Conservation (phyloP, 2,329 filamentous ascomycete species). For the Hansfordia pulvinata region DNA sequence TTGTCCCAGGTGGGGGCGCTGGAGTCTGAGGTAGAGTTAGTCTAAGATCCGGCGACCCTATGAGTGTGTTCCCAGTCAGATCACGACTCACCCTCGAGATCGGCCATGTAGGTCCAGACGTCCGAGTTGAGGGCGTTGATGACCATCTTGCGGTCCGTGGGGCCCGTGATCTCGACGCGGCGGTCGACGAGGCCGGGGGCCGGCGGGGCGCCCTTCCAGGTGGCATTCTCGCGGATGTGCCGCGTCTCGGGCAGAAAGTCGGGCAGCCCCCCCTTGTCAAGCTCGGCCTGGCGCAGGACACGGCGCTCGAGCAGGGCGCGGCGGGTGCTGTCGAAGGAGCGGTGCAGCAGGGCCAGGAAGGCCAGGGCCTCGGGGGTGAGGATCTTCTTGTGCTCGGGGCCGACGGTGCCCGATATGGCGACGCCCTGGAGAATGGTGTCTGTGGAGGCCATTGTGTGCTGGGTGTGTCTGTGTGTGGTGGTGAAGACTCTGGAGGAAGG, state of each 20-base stretch:
- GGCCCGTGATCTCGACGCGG: slow-evolving; percentile 92
- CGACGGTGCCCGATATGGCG: slow-evolving; percentile 67
- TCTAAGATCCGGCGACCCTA: slow-evolving; percentile 6
- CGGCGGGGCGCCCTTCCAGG: slow-evolving; percentile 85
- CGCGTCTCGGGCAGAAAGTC: slow-evolving; percentile 95
- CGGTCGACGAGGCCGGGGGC: slow-evolving; percentile 88
- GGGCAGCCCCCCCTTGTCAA: slow-evolving; percentile 77
- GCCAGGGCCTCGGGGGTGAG: slow-evolving; percentile 79
- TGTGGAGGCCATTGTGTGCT: slow-evolving; percentile 48
- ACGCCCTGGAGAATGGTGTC: slow-evolving; percentile 80
- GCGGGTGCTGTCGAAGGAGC: slow-evolving; percentile 82
- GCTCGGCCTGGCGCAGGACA: slow-evolving; percentile 75
- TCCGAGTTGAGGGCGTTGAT: slow-evolving; percentile 93
- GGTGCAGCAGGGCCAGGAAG: slow-evolving; percentile 88
- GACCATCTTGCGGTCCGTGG: slow-evolving; percentile 97
- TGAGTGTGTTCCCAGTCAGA: not conserved
- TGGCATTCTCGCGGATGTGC: slow-evolving; percentile 84
- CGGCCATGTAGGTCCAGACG: slow-evolving; percentile 98
- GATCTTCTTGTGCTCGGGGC: slow-evolving; percentile 75
- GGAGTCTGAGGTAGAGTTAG: slow-evolving; percentile 63
- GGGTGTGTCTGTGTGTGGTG: slow-evolving; percentile 3
- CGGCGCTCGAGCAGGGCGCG: slow-evolving; percentile 83
- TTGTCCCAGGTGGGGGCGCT: slow-evolving; percentile 97
- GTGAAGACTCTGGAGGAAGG: too few relatives aligned
- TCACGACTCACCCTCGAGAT: slow-evolving; percentile 70